Conservation (phyloP, 75 land plant genomes). For the Sequoiadendron giganteum region DNA sequence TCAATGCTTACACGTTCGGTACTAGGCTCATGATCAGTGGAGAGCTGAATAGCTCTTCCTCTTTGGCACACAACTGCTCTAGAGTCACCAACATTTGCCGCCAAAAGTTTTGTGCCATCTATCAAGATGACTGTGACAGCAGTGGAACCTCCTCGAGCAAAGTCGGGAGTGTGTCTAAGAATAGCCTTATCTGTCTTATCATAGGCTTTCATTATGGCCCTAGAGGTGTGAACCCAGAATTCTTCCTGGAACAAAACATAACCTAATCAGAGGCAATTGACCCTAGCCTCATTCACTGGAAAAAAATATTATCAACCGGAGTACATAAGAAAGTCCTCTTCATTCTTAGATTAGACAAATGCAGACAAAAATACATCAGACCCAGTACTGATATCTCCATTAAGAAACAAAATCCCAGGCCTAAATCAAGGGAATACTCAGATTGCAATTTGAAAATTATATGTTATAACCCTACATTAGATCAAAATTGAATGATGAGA, state of each 20-base stretch:
- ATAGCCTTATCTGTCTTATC: constrained; percentile 7
- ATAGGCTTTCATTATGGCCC: constrained; percentile 9
- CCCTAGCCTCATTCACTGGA: not conserved
- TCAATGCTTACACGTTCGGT: constrained; percentile 63
- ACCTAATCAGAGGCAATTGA: not conserved
- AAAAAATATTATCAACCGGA: not conserved
- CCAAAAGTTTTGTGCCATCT: constrained; percentile 59
- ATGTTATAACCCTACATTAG: not conserved
- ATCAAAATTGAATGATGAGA: not conserved
- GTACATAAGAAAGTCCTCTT: not conserved
- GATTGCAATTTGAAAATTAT: not conserved
- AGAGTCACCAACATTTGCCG: constrained; percentile 93
- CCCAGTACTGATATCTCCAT: not conserved
- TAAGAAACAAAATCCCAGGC: not conserved
- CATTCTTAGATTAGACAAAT: not conserved
- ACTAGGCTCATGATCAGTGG: constrained; percentile 79
- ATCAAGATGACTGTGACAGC: constrained; percentile 85
- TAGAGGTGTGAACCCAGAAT: not conserved
- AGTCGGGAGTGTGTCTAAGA: constrained; percentile 5
- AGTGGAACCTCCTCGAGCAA: constrained; percentile 58
- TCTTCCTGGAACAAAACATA: constrained; percentile 9
- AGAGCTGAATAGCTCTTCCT: constrained; percentile 56
- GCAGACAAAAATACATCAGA: not conserved
- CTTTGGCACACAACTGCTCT: constrained; percentile 66
- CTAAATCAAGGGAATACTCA: not conserved